These are phyloP conservation scores for Fusarium paranaense DNA, from an alignment of 2,329 filamentous ascomycete species.

Conservation along the genomic window DNA sequence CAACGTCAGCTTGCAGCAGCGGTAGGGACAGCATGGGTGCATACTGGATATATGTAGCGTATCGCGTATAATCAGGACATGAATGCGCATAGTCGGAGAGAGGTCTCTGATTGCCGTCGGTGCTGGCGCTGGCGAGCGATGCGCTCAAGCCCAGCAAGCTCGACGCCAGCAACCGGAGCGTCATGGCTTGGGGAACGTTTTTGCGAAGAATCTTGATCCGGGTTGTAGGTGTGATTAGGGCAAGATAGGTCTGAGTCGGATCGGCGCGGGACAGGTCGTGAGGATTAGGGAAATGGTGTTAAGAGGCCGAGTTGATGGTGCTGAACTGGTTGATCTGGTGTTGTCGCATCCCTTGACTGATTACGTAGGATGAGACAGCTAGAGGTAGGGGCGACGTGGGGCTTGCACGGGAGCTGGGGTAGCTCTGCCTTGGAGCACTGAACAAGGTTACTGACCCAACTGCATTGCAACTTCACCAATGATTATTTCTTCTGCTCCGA, in stretches of 20 bases:
- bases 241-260: background rate
- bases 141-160: conserved; percentile 44
- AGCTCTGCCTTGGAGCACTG: background rate
- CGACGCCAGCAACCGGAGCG: conserved; percentile 41
- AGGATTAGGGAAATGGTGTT: background rate
- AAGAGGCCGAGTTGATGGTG: background rate
- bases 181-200: conserved; percentile 35
- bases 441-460: no score
- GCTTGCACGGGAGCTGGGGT: conserved; percentile 14
- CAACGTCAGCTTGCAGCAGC: conserved; percentile 8
- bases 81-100: conserved; percentile 44
- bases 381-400: conserved; percentile 17
- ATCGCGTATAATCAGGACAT: conserved; percentile 57
- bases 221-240: background rate
- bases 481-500: background rate
- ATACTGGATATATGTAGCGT: conserved; percentile 55
- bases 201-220: background rate
- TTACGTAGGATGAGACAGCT: conserved; percentile 31
- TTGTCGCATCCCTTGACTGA: conserved; percentile 30
- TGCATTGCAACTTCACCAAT: background rate
- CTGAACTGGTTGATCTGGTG: conserved; percentile 8
- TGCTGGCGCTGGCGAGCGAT: conserved; percentile 33
- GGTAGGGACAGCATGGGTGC: conserved; percentile 20
- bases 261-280: background rate
- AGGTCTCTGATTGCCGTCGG: conserved; percentile 38